These are phyloP conservation scores for Funneliformis mosseae DNA, from an alignment of 192 early-diverging fungal genomes.

Conservation along the genomic window DNA sequence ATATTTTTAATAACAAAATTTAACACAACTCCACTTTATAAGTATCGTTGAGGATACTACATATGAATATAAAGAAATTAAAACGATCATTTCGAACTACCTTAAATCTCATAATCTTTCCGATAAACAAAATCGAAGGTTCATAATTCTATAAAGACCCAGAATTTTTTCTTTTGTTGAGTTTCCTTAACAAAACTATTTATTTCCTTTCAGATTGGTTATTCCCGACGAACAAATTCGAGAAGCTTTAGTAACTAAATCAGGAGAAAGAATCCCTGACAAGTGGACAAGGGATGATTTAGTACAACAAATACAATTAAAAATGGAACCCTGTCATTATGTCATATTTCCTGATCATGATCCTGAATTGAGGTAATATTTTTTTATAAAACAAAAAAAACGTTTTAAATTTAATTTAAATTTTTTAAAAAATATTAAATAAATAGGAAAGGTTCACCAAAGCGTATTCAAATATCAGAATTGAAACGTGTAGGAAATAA, in stretches of 20 bases:
- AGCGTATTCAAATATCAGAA: conserved; percentile 56
- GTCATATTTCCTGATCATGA: conserved; percentile 51
- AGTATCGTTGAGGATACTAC: conserved; percentile 50
- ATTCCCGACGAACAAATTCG: conserved; percentile 4
- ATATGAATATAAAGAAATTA: conserved; percentile 63
- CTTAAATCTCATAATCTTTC: conserved; percentile 61
- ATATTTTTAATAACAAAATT: background rate
- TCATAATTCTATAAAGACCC: background rate
- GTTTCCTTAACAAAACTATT: background rate
- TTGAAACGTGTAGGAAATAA: conserved; percentile 67
- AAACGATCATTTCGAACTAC: conserved; percentile 62
- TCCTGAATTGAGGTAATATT: conserved; percentile 37
- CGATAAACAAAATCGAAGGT: conserved; percentile 53
- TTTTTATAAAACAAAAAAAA: background rate
- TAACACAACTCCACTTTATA: background rate
- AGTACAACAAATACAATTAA: conserved; percentile 1
- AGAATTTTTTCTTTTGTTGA: too few relatives aligned
- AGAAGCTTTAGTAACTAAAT: background rate
- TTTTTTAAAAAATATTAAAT: background rate
- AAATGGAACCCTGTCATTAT: conserved; percentile 60
- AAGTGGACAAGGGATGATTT: conserved; percentile 11
- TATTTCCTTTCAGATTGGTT: background rate
- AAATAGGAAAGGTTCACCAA: conserved; percentile 47
- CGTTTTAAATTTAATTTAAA: too few relatives aligned
- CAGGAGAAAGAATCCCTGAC: background rate